Evolutionary conservation across 371 early-diverging fungal genomes (phyloP), one percentile per base, ranked within the genome.

Genomic region (Basidiobolus meristosporus): DNA sequence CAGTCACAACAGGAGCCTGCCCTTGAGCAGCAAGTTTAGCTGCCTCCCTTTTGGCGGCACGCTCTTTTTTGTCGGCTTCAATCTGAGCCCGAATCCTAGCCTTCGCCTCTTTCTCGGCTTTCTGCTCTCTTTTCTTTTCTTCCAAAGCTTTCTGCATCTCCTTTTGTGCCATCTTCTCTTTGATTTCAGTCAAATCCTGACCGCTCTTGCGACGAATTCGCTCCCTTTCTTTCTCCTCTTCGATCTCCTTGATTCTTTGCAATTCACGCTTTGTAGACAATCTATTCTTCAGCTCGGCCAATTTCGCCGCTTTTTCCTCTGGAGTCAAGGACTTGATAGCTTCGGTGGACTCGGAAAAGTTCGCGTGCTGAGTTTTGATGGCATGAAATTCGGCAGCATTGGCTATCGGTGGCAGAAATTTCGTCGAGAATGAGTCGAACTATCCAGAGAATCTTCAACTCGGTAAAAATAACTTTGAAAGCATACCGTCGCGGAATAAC

Each of bases 261-360:
- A 58, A 42, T 28, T 72, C 70, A 16, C 79, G 69, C 58, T 83
- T 79, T 17, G 62, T 66, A 0, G 73, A 73, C 40, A 90, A 51
- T 32, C 73, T 59, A 4, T 61, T 63, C 51, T 84, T 76, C 31
- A 92, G 50, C 32, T 87, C 88, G 1, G 57, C 64, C 2, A 90
- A 53, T 51, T 85, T 90, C 7, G 55, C 58, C 33, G 60, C 52
- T 53, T 88, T 89, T 46, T 90, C 90, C 42, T 82, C 88, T 39
- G 77, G 85, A 0, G 86, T 80, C 28, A 93, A 57, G 6, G 89
- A 88, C 50, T 82, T 73, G 46, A 90, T 80, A 0, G 61, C 73
- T 18, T 77, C 64, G 1, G 82, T 82, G 16, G 81, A 78, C 47
- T 92, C 88, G 12, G 78, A 64, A 59, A 93, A 93, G 54, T 84